phyloP scores from a whole-genome alignment of 306 rosid species.

The Geum urbanum region DNA sequence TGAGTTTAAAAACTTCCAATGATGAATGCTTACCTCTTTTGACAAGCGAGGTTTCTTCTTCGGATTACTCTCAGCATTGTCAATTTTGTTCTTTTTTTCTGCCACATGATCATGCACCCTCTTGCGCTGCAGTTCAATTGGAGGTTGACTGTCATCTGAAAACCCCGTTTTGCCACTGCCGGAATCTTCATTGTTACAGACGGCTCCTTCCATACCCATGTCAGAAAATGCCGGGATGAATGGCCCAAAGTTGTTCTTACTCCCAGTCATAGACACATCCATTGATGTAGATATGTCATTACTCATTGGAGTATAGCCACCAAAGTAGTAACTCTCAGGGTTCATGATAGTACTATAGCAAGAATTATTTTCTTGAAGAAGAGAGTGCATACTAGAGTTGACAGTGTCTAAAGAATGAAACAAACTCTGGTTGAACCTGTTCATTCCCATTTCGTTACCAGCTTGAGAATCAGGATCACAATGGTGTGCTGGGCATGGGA shows the following conservation, averaged over 20 bases:
- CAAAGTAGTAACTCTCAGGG: conserved; percentile 25
- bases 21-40: conserved; percentile 44
- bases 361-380: conserved; percentile 47
- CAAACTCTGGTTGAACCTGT: conserved; percentile 31
- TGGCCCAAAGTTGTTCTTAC: conserved; percentile 25
- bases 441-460: conserved; percentile 18
- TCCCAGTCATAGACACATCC: conserved; percentile 27
- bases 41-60: conserved; percentile 48
- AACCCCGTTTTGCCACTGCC: conserved; percentile 22
- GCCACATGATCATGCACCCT: conserved; percentile 39
- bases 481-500: conserved; percentile 26
- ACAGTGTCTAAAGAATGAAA: conserved; percentile 45
- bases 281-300: conserved; percentile 21
- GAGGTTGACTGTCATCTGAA: conserved; percentile 24
- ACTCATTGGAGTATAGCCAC: conserved; percentile 12
- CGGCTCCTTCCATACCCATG: conserved; percentile 40
- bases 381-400: conserved; percentile 38
- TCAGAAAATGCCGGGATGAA: conserved; percentile 35
- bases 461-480: conserved; percentile 18
- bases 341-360: neutral
- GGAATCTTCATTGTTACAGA: conserved; percentile 27
- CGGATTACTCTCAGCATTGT: conserved; percentile 18
- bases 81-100: conserved; percentile 25
- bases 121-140: conserved; percentile 39
- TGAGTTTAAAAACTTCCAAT: neutral